Base-by-base conservation (phyloP, 768 basidiomycete species). In the Paxillus ammoniavirescens region DNA sequence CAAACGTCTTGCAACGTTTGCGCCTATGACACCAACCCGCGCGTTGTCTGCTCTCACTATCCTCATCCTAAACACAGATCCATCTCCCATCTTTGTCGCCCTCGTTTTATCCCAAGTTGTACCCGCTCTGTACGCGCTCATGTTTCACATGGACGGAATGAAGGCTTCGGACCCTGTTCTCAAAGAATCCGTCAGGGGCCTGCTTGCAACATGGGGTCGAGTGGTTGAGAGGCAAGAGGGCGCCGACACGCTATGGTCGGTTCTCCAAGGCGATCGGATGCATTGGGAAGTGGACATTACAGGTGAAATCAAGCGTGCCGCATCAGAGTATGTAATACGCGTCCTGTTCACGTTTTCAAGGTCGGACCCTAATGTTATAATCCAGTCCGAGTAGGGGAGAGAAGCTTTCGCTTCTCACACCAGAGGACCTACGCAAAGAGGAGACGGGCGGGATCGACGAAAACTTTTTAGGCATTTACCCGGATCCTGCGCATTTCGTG, bases 191-290 rank as follows among this genome's bases (percentile, higher is more conserved):
- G 70, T 90, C 3, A 75, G 71, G 17, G 83, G 82, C 8, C 63
- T 93, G 13, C 68, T 95, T 18, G 65, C 75, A 4, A 86, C 87
- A 0, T 96, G 92, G 93, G 91, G 83, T 0, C 81, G 87, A 54
- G 78, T 89, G 4, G 76, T 85, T 0, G 75, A 75, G 35, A 61
- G 68, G 5, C 59, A 70, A 6, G 83, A 86, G 49, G 88, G 82
- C 0, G 58, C 80, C 15, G 70, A 73, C 15, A 77, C 79, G 1
- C 61, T 93, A 4, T 87, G 84, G 84, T 69, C 69, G 8, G 75
- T 93, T 40, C 71, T 89, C 18, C 71, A 68, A 42, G 76, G 76
- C 12, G 74, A 80, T 50, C 75, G 75, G 17, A 68, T 75, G 3
- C 69, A 76, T 36, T 88, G 89, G 88, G 68, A 77, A 31, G 69